Evolutionary conservation across 108 stramenopile species (phyloP).

Genomic region (Conticribra guillardii): DNA sequence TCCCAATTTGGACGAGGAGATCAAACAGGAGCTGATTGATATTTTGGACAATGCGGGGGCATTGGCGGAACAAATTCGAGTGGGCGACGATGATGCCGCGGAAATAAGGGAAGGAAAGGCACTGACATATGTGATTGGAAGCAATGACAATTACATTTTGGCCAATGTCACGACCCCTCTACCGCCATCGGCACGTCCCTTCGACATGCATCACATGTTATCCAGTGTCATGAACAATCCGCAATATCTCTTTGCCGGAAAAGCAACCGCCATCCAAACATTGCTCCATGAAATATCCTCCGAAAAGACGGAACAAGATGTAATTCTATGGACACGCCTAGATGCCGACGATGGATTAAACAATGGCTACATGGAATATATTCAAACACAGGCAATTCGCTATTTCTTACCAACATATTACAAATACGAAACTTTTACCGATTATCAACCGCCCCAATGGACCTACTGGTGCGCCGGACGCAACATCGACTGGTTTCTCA

Average conservation of each 20-base stretch:
- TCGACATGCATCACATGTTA: conserved; percentile 57
- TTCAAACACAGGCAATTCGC: conserved; percentile 63
- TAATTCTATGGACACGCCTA: conserved; percentile 46
- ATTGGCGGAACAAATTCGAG: conserved; percentile 12
- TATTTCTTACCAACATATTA: conserved; percentile 43
- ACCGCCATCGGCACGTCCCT: conserved; percentile 44
- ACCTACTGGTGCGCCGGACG: conserved; percentile 51
- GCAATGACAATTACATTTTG: conserved; percentile 67
- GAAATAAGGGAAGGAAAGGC: conserved; percentile 30
- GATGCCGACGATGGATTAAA: conserved; percentile 54
- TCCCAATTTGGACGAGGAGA: conserved; percentile 32
- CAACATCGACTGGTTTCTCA: conserved; percentile 49
- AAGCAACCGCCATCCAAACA: conserved; percentile 5
- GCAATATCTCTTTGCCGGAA: conserved; percentile 30
- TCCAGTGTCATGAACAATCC: conserved; percentile 22
- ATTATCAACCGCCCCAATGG: conserved; percentile 40
- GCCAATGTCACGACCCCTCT: conserved; percentile 32
- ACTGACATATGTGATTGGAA: conserved; percentile 60
- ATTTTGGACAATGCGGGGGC: conserved; percentile 27
- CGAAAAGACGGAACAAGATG: conserved; percentile 35
- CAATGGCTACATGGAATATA: conserved; percentile 52
- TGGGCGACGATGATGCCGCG: conserved; percentile 12
- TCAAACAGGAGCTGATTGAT: conserved; percentile 23
- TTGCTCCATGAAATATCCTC: conserved; percentile 47
- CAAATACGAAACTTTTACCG: too few species aligned